Evolutionary conservation across 169 alveolate species (phyloP), one percentile per base, ranked within the genome.

Genomic region (Theileria parva): DNA sequence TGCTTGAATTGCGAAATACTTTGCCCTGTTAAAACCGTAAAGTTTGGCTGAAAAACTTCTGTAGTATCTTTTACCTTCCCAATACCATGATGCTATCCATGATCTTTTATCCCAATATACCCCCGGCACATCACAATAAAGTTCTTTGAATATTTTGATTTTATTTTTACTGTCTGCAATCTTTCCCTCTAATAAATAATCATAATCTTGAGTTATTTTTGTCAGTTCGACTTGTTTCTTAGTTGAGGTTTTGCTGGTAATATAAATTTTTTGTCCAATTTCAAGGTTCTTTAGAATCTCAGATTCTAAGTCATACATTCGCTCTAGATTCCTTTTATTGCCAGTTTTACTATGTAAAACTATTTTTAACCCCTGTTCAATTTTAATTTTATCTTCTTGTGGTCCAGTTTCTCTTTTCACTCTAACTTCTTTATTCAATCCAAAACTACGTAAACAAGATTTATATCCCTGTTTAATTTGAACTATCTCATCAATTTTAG

Each of bases 31-130:
- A 60, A 92, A 92, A 3, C 96, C 96, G 79, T 92, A 95, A 59
- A 93, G 86, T 71, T 85, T 88, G 15, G 95, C 95, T 6, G 95
- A 88, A 69, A 91, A 92, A 0, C 95, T 89, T 60, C 86, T 91
- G 72, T 92, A 92, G 77, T 80, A 87, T 15, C 96, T 74, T 55
- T 77, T 83, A 0, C 95, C 95, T 53, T 86, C 86, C 17, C 85
- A 91, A 69, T 92, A 92, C 96, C 96, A 92, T 4, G 96, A 92
- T 8, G 96, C 96, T 50, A 92, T 92, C 96, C 96, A 92, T 32
- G 95, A 89, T 39, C 95, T 84, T 70, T 92, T 92, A 85, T 91
- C 95, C 96, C 96, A 92, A 77, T 92, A 92, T 0, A 92, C 96
- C 0, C 96, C 96, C 5, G 96, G 93, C 30, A 90, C 87, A 50